Evolutionary conservation across 495 filamentous ascomycete genomes (phyloP).

Genomic region (Neurospora pannonica): DNA sequence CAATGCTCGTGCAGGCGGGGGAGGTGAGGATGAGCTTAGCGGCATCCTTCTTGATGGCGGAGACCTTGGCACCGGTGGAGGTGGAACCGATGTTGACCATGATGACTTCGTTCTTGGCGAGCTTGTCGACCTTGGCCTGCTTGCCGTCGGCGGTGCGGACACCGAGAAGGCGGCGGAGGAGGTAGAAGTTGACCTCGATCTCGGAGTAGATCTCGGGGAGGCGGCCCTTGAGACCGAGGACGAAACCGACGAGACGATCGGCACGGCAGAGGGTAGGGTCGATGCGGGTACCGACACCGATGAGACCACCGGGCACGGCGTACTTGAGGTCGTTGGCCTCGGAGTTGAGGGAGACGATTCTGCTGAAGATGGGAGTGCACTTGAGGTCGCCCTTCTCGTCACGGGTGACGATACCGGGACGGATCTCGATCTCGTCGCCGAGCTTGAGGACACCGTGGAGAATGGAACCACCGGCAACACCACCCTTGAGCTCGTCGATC

Average conservation of each 20-base stretch:
- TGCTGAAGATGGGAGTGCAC: slow-evolving; percentile 93
- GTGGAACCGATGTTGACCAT: slow-evolving; percentile 99
- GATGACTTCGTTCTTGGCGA: slow-evolving; percentile 93
- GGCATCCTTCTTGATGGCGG: slow-evolving; percentile 92
- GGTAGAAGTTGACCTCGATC: slow-evolving; percentile 98
- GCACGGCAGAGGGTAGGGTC: slow-evolving; percentile 96
- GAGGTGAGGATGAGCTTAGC: slow-evolving; percentile 73
- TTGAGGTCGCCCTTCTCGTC: slow-evolving; percentile 89
- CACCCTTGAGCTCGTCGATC: slow-evolving; percentile 97
- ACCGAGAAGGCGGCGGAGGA: slow-evolving; percentile 85
- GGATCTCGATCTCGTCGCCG: slow-evolving; percentile 95
- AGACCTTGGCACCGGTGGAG: slow-evolving; percentile 88
- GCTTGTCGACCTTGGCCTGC: slow-evolving; percentile 96
- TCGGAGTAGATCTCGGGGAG: slow-evolving; percentile 94
- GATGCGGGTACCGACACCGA: slow-evolving; percentile 93
- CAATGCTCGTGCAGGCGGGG: slow-evolving; percentile 86
- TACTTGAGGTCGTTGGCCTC: slow-evolving; percentile 97
- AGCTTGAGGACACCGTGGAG: slow-evolving; percentile 91
- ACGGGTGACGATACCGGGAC: slow-evolving; percentile 88
- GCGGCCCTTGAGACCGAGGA: slow-evolving; percentile 83
- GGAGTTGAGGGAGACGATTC: slow-evolving; percentile 88
- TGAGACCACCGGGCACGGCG: slow-evolving; percentile 91
- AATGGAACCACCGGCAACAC: slow-evolving; percentile 95
- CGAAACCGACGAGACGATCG: slow-evolving; percentile 96
- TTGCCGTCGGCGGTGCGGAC: slow-evolving; percentile 97